phyloP scores from a whole-genome alignment of 2,329 filamentous ascomycete genomes.

The Ophiostoma triangulosporum region DNA sequence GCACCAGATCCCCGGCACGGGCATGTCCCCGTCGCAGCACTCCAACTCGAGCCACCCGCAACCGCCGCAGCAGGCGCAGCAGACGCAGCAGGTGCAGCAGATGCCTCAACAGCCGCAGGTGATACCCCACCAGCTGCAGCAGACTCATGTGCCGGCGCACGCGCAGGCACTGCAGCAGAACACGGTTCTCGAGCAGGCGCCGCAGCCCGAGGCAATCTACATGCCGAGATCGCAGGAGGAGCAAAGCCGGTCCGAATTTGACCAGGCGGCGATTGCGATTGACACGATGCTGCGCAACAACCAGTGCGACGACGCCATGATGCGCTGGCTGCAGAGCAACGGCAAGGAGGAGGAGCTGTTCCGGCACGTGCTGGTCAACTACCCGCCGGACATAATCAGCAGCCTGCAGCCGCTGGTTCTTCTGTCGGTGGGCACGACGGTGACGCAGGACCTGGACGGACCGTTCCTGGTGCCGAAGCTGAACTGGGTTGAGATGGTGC shows the following conservation, averaged over 20 bases:
- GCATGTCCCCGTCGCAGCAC: constrained; percentile 14
- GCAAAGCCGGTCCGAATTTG: constrained; percentile 39
- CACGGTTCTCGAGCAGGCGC: constrained; percentile 11
- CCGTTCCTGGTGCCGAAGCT: constrained; percentile 41
- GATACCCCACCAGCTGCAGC: constrained; percentile 9
- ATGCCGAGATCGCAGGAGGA: constrained; percentile 28
- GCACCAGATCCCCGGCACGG: constrained; percentile 6
- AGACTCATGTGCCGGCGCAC: neutral
- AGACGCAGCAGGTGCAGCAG: constrained; percentile 3
- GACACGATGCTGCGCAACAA: constrained; percentile 47
- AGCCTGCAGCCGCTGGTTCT: constrained; percentile 47
- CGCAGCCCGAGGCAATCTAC: constrained; percentile 17
- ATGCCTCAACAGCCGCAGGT: constrained; percentile 2
- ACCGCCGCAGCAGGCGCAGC: constrained; percentile 14
- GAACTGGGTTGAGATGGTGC: constrained; percentile 45
- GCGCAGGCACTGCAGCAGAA: constrained; percentile 8
- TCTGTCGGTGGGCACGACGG: constrained; percentile 50
- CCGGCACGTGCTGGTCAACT: constrained; percentile 37
- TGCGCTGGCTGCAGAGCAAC: constrained; percentile 52
- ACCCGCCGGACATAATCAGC: constrained; percentile 38
- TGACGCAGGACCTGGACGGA: constrained; percentile 44
- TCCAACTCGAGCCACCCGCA: constrained; percentile 12
- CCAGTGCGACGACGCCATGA: constrained; percentile 47
- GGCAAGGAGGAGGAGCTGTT: constrained; percentile 49
- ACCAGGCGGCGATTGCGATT: constrained; percentile 43